Evolutionary conservation across 2,329 filamentous ascomycete genomes (phyloP), one percentile per base, ranked within the genome.

Genomic region (Metarhizium rileyi): DNA sequence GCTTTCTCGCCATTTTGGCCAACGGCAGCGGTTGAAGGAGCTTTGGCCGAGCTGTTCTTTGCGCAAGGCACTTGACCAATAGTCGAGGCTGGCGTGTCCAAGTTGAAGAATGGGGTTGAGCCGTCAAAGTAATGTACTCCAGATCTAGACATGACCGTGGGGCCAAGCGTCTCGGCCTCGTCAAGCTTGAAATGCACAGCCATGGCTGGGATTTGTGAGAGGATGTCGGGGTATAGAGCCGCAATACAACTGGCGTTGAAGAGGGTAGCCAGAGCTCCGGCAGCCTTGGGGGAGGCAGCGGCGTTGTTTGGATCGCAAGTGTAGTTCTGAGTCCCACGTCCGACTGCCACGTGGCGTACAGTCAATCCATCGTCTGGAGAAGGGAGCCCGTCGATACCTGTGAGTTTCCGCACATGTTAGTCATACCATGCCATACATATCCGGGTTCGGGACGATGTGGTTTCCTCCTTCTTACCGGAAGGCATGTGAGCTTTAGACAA

Each of bases 241-340:
- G 85, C 86, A 30, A 91, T 67, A 69, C 91, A 96, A 57, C 83
- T 87, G 52, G 83, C 86, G 69, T 96, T 90, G 81, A 87, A 96
- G 59, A 97, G 86, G 1, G 80, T 83, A 49, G 91, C 91, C 0
- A 88, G 63, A 48, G 91, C 91, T 55, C 91, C 91, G 46, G 74
- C 67, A 18, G 83, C 74, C 9, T 72, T 73, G 14, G 91, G 90
- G 0, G 69, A 70, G 0, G 80, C 77, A 3, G 77, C 77, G 2
- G 78, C 63, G 57, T 85, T 78, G 54, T 68, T 68, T 48, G 76
- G 70, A 51, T 78, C 73, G 74, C 91, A 96, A 47, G 88, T 94
- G 74, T 96, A 97, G 76, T 96, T 96, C 71, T 96, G 84, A 7
- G 87, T 93, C 52, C 91, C 91, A 42, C 88, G 84, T 60, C 91